A percentile compares a stretch with the other conserved stretches of the same genome.
phyloP scores from a whole-genome alignment of 148 eudicot species.

The Silene latifolia region DNA sequence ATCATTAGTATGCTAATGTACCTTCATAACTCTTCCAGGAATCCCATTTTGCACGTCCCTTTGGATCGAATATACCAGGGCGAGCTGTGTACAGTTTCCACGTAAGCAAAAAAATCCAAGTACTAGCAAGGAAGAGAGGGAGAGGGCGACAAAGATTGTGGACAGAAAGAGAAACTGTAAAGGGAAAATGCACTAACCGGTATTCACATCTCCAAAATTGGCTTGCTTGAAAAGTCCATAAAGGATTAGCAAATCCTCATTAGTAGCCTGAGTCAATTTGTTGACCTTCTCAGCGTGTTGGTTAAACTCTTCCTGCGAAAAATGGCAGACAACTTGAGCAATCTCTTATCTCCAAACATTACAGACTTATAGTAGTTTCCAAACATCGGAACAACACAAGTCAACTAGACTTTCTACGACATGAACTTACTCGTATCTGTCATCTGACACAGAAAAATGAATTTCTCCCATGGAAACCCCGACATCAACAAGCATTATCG shows the following conservation, averaged over 20 bases:
- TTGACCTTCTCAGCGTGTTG: conserved; percentile 74
- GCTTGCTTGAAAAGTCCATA: conserved; percentile 94
- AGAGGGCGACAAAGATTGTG: neutral
- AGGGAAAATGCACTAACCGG: conserved; percentile 45
- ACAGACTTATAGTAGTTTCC: neutral
- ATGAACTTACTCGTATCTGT: neutral
- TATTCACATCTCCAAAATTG: conserved; percentile 71
- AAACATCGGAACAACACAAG: neutral
- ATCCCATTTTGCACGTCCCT: conserved; percentile 90
- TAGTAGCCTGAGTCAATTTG: conserved; percentile 51
- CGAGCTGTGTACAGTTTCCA: conserved; percentile 47
- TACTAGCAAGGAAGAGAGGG: neutral
- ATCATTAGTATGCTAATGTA: conserved; percentile 17
- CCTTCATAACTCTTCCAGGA: conserved; percentile 97
- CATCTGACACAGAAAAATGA: neutral
- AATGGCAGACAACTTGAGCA: neutral
- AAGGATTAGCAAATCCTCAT: conserved; percentile 72
- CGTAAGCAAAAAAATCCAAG: neutral
- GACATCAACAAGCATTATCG: too few species aligned
- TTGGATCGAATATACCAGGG: conserved; percentile 77
- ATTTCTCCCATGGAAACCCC: neutral
- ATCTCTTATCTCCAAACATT: neutral
- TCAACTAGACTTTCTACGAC: neutral
- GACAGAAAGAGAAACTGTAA: neutral
- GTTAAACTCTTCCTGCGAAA: conserved; percentile 80